These are phyloP conservation scores for Endocalyx cinctus DNA, from an alignment of 2,329 filamentous ascomycete genomes.

Conservation along the genomic window DNA sequence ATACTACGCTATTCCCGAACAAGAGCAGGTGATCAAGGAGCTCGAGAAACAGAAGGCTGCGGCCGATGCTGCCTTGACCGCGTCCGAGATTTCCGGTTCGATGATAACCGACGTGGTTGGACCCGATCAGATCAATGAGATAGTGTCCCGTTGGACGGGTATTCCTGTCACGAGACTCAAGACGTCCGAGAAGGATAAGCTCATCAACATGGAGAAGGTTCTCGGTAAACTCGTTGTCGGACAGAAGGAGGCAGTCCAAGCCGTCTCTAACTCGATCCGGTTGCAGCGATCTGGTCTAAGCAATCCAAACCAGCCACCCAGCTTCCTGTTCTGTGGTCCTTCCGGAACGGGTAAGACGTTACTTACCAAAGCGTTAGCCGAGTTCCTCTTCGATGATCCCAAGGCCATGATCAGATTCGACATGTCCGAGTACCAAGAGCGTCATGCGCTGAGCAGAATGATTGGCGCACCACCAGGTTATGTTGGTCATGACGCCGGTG, in stretches of 20 bases:
- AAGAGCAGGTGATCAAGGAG: slow-evolving; percentile 71
- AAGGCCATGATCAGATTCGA: slow-evolving; percentile 99
- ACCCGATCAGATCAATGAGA: slow-evolving; percentile 98
- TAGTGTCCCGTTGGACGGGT: slow-evolving; percentile 95
- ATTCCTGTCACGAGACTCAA: slow-evolving; percentile 92
- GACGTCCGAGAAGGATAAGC: slow-evolving; percentile 95
- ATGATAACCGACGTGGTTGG: slow-evolving; percentile 92
- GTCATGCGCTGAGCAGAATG: slow-evolving; percentile 92
- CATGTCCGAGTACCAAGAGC: slow-evolving; percentile 99
- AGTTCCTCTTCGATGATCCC: slow-evolving; percentile 95
- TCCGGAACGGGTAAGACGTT: slow-evolving; percentile 98
- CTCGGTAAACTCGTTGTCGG: slow-evolving; percentile 83
- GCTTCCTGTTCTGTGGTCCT: slow-evolving; percentile 97
- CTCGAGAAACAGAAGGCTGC: slow-evolving; percentile 77
- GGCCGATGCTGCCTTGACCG: slow-evolving; percentile 67
- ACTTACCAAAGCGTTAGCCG: slow-evolving; percentile 91
- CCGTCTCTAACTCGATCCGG: slow-evolving; percentile 93
- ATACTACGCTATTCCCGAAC: slow-evolving; percentile 96
- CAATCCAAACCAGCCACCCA: slow-evolving; percentile 95
- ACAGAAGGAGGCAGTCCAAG: slow-evolving; percentile 87
- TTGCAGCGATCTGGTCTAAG: slow-evolving; percentile 89
- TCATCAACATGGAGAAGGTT: slow-evolving; percentile 93
- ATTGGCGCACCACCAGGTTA: slow-evolving; percentile 97
- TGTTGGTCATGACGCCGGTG: slow-evolving; percentile 92
- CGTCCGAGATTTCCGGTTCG: slow-evolving; percentile 51